phyloP scores from a whole-genome alignment of 2,329 filamentous ascomycete genomes.

The Aspergillus neoniger region DNA sequence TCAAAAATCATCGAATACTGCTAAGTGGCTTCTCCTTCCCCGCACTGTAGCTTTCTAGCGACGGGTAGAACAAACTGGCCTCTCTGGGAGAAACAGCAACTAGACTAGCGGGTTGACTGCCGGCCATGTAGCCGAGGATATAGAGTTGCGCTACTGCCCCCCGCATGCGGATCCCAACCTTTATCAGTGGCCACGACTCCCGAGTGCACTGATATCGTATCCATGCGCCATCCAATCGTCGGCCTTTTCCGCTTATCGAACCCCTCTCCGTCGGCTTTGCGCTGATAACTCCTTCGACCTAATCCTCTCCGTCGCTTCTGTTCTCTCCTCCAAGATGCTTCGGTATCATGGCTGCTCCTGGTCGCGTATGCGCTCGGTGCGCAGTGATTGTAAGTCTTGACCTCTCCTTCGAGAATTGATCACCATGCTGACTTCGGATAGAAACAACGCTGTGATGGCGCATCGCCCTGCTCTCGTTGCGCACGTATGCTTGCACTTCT shows the following conservation, averaged over 20 bases:
- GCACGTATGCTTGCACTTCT: constrained; percentile 18
- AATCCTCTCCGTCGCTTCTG: background rate
- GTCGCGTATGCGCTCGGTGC: background rate
- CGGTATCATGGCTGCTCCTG: background rate
- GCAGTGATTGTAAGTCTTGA: background rate
- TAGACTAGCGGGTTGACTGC: no score
- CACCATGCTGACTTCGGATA: background rate
- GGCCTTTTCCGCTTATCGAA: no score
- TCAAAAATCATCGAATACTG: no score
- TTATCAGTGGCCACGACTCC: background rate
- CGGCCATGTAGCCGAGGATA: no score
- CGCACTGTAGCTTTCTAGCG: no score
- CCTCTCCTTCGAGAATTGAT: background rate
- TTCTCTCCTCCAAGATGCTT: background rate
- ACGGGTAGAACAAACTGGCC: no score
- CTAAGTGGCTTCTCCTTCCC: no score
- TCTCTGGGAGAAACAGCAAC: no score
- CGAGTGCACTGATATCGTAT: background rate
- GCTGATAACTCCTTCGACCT: background rate
- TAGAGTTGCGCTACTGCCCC: no score
- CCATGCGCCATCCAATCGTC: no score
- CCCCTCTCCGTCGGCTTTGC: no score
- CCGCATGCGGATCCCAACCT: no score
- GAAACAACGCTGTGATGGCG: constrained; percentile 34
- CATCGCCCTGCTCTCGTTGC: constrained; percentile 28